A percentile compares a stretch with the other conserved stretches of the same genome.
phyloP scores from a whole-genome alignment of 192 early-diverging fungal species.

The Gonapodya prolifera region DNA sequence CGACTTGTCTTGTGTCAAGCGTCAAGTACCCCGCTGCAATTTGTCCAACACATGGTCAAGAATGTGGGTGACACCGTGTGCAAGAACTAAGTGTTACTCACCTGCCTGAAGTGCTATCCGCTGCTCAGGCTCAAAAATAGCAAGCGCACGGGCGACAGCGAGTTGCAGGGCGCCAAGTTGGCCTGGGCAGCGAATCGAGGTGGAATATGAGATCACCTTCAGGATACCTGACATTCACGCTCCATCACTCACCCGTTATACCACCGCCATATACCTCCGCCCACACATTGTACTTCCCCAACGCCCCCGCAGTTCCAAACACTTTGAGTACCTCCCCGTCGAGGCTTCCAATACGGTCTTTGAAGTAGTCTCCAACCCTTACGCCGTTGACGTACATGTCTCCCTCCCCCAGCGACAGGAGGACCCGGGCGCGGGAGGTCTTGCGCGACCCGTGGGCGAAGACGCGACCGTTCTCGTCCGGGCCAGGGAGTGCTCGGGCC shows the following conservation, averaged over 20 bases:
- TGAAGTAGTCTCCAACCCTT: not conserved
- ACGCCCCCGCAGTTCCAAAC: not conserved
- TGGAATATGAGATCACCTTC: not conserved
- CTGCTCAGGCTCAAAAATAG: not conserved
- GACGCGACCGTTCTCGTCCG: not conserved
- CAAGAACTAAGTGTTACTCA: not conserved
- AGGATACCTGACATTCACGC: too few relatives aligned
- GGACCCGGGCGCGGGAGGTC: not conserved
- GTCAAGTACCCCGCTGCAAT: not conserved
- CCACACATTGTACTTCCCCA: constrained; percentile 4
- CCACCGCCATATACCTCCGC: not conserved
- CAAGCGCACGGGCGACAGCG: not conserved
- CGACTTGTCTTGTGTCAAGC: not conserved
- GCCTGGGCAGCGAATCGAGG: not conserved
- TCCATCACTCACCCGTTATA: not conserved
- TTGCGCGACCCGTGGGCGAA: constrained; percentile 2
- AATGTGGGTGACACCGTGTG: not conserved
- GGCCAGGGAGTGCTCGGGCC: not conserved
- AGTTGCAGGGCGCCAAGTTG: not conserved
- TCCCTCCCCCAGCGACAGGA: not conserved
- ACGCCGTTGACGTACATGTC: constrained; percentile 1
- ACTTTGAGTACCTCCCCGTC: not conserved
- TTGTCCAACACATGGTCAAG: not conserved
- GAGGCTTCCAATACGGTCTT: not conserved
- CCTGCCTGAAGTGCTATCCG: not conserved